phyloP scores from a whole-genome alignment of 2,329 filamentous ascomycete species.

The Passalora sequoiae region DNA sequence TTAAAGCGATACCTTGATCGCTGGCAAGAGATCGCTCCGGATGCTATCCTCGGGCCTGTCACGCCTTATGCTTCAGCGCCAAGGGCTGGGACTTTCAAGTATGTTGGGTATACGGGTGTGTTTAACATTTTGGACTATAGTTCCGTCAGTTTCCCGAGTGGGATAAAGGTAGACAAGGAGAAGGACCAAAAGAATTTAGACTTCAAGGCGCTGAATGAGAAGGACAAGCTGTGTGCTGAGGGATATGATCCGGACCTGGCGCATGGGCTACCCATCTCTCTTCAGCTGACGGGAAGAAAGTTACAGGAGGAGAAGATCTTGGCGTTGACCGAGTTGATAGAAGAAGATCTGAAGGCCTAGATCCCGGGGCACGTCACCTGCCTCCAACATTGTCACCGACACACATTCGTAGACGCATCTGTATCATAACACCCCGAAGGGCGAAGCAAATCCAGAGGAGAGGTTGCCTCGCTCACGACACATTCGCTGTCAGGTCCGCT shows the following conservation, averaged over 20 bases:
- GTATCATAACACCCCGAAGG: no score
- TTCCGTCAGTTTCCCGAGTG: slow-evolving; percentile 42
- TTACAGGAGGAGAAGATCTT: slow-evolving; percentile 37
- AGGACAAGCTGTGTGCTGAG: slow-evolving; percentile 37
- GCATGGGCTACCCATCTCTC: slow-evolving; percentile 40
- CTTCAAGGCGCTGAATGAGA: slow-evolving; percentile 33
- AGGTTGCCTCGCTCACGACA: no score
- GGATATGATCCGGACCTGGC: slow-evolving; percentile 34
- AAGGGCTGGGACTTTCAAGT: slow-evolving; percentile 41
- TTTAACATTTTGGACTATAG: slow-evolving; percentile 48
- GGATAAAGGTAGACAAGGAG: slow-evolving; percentile 37
- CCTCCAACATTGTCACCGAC: no score
- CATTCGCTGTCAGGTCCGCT: no score
- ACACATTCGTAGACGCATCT: no score
- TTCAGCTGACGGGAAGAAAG: slow-evolving; percentile 32
- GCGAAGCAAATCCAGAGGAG: no score
- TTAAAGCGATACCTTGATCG: slow-evolving; percentile 41
- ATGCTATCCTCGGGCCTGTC: slow-evolving; percentile 44
- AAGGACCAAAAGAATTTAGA: slow-evolving; percentile 31
- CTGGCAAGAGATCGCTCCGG: slow-evolving; percentile 39
- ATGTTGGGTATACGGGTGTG: slow-evolving; percentile 41
- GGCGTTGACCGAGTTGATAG: slow-evolving; percentile 28
- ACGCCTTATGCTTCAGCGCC: slow-evolving; percentile 41
- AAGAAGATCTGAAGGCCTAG: slow-evolving; percentile 19
- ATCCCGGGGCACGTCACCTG: neutral